Evolutionary conservation across 139 green algal genomes (phyloP).

Genomic region (Chlorokybus atmophyticus): DNA sequence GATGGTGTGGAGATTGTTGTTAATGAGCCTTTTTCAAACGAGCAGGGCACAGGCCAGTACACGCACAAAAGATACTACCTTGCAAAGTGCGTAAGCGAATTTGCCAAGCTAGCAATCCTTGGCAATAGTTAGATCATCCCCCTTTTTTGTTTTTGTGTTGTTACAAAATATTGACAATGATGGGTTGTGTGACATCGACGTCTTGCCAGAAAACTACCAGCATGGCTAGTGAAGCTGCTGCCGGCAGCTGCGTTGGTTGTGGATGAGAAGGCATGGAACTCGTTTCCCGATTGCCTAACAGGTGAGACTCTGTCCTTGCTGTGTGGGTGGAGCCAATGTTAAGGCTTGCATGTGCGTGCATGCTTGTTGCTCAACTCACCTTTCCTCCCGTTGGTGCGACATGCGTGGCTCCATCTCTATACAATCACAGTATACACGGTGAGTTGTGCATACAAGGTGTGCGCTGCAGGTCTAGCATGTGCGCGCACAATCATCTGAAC

Average conservation of each 20-base stretch:
- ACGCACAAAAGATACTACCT: slow-evolving; percentile 33
- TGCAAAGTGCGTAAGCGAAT: slow-evolving; percentile 11
- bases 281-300: slow-evolving; percentile 24
- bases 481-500: no score
- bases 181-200: background rate
- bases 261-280: slow-evolving; percentile 31
- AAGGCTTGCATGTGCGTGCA: no score
- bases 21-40: slow-evolving; percentile 25
- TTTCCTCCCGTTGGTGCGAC: no score
- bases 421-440: no score
- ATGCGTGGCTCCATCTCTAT: no score
- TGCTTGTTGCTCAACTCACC: no score
- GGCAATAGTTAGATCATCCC: no score
- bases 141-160: background rate
- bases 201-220: slow-evolving; percentile 19
- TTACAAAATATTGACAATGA: background rate
- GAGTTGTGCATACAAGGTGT: no score
- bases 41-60: slow-evolving; percentile 19
- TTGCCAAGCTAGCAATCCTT: no score
- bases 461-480: no score
- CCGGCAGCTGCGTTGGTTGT: slow-evolving; percentile 22
- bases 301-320: no score
- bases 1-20: slow-evolving; percentile 24
- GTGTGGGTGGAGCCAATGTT: no score
- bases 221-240: slow-evolving; percentile 13